Base-by-base conservation (phyloP, 164 flowering plant genomes). In the Tetracentron sinense region DNA sequence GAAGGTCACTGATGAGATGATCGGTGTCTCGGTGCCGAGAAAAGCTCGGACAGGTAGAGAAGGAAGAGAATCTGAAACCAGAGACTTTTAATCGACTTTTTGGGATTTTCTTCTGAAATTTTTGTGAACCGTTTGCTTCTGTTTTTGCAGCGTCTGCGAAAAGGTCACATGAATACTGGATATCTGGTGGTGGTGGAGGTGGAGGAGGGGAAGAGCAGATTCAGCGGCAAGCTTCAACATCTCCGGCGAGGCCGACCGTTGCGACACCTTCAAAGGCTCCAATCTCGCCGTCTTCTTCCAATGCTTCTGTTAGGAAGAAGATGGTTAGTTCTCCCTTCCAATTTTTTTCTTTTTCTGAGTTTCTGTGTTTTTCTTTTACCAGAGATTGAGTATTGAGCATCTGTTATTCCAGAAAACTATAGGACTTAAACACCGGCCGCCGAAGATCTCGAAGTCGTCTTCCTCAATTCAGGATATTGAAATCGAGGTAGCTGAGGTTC, bases 401-500 rank as follows among this genome's bases (percentile, higher is more conserved):
- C 30, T 62, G 25, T 48, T 62, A 57, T 42, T 78, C 73, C 74
- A 89, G 96, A 92, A 90, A 76, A 81, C 80, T 0, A 77, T 74
- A 12, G 92, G 88, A 30, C 72, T 74, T 0, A 93, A 90, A 62
- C 86, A 67, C 10, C 66, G 81, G 60, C 92, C 82, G 7, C 84
- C 90, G 0, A 86, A 86, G 57, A 69, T 82, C 11, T 71, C 85
- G 0, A 86, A 82, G 63, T 49, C 83, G 0, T 58, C 90, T 0
- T 78, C 96, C 0, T 69, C 87, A 1, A 77, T 72, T 69, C n/a
- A 90, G 23, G 99, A 92, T 68, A 87, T 95, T 46, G 98, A 95
- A 81, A 82, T 95, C 44, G 98, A 95, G 76, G 88, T 95, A 19
- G 97, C 99, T 0, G 96, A 95, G 78, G 97, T 92, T 14, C 69